Percentiles rank a stretch among this genome's conserved stretches.
These are phyloP conservation scores for Microbotryum silenes-acaulis DNA, from an alignment of 1,284 basidiomycete species.

Conservation along the genomic window DNA sequence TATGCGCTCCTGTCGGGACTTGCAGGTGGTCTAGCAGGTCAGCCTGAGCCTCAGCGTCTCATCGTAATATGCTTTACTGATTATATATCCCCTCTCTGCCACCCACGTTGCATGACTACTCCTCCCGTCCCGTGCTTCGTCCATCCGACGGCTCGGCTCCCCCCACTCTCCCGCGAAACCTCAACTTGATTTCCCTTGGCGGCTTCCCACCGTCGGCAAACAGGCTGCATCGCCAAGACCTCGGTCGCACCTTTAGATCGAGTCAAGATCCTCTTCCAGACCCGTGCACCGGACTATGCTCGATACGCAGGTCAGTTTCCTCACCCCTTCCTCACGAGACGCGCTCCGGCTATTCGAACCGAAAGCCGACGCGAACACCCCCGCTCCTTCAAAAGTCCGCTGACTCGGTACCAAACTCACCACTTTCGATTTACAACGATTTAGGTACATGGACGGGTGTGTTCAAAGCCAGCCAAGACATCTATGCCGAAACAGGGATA, in stretches of 20 bases:
- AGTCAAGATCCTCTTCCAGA: constrained; percentile 98
- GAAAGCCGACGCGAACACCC: neutral
- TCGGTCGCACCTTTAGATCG: constrained; percentile 93
- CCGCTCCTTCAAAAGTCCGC: neutral
- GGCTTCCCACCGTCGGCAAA: neutral
- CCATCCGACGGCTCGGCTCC: too few relatives aligned
- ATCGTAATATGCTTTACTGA: neutral
- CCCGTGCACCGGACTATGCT: constrained; percentile 87
- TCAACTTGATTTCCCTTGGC: neutral
- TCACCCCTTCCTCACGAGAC: neutral
- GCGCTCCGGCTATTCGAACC: neutral
- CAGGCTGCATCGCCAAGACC: constrained; percentile 56
- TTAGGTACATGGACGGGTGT: constrained; percentile 77
- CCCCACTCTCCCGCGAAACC: too few relatives aligned
- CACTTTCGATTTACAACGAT: neutral
- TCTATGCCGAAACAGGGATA: constrained; percentile 64
- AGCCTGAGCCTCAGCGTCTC: neutral
- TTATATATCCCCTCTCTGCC: neutral
- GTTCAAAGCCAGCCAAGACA: constrained; percentile 62
- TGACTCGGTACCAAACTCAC: neutral
- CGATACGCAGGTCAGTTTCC: constrained; percentile 70
- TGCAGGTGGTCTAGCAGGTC: constrained; percentile 35
- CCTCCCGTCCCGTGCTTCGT: too few relatives aligned
- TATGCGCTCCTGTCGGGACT: constrained; percentile 31
- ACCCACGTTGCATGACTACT: too few relatives aligned